Base-by-base conservation (phyloP, 108 stramenopile species). In the Nitzschia inconspicua region DNA sequence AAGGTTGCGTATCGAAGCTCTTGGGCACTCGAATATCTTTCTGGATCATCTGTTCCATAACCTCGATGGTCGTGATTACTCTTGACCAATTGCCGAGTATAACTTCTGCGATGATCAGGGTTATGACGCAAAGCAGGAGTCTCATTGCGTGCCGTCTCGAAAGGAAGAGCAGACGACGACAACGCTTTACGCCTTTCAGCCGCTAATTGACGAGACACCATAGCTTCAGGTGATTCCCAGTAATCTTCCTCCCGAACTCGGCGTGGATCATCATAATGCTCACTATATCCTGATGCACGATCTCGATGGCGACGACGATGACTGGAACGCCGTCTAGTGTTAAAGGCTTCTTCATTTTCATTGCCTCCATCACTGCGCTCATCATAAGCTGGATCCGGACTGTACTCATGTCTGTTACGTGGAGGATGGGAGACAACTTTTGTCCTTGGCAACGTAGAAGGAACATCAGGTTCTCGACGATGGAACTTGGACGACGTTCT, bases 71-170 rank as follows among this genome's bases (percentile, higher is more conserved):
- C n/a, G n/a, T n/a, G n/a, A n/a, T n/a, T n/a, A n/a, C n/a, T n/a
- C n/a, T n/a, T n/a, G n/a, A n/a, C n/a, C n/a, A n/a, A n/a, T n/a
- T n/a, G n/a, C n/a, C n/a, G 42, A 26, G 22, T 56, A 23, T 37
- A 26, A 6, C 40, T 41, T 27, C 44, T 41, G 10, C 57, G 57
- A 5, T 58, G 16, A 32, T 58, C 57, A 10, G 57, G 42, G 27
- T 58, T 58, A 28, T 27, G 43, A n/a, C 57, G 57, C n/a, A 58
- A 30, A 13, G 42, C 10, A 1, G 57, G 57, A 29, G 43, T 58
- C 1, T 26, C 13, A 18, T 10, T 10, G 1, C 26, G 42, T 2
- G 57, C 19, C 4, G 57, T 43, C 30, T 58, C 16, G 42, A 58
- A 58, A 6, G 57, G 57, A n/a, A n/a, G n/a, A n/a, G n/a, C n/a